Percentiles rank a stretch among this genome's conserved stretches.
Evolutionary conservation across 2,329 filamentous ascomycete species (phyloP).

Genomic region (Sclerotiophoma versabilis): DNA sequence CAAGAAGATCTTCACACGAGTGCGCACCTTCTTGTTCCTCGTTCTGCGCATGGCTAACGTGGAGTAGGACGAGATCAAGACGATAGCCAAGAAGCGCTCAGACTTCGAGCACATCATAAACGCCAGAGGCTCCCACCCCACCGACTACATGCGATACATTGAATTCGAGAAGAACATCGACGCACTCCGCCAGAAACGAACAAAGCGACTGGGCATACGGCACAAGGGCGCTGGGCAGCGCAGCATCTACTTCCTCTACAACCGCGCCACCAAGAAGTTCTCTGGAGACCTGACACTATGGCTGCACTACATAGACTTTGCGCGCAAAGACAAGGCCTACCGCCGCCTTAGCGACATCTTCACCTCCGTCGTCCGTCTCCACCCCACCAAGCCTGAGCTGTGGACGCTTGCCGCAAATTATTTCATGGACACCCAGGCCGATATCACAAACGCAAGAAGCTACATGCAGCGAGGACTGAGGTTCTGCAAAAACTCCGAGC

Average conservation of each 20-base stretch:
- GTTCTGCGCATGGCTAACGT: constrained; percentile 8
- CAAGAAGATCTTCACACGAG: constrained; percentile 88
- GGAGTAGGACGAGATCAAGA: constrained; percentile 80
- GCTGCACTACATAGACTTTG: constrained; percentile 89
- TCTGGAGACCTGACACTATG: constrained; percentile 82
- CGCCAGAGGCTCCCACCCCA: constrained; percentile 72
- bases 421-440: constrained; percentile 77
- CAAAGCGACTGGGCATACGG: constrained; percentile 79
- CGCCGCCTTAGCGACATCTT: constrained; percentile 68
- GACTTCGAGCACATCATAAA: constrained; percentile 93
- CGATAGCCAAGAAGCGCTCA: constrained; percentile 87
- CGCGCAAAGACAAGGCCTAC: constrained; percentile 69
- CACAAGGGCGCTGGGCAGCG: constrained; percentile 75
- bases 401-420: constrained; percentile 86
- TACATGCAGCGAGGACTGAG: constrained; percentile 90
- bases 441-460: constrained; percentile 84
- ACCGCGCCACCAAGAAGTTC: constrained; percentile 84
- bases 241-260: constrained; percentile 87
- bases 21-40: constrained; percentile 46
- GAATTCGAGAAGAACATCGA: constrained; percentile 74
- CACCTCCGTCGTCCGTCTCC: constrained; percentile 77
- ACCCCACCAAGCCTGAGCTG: constrained; percentile 80
- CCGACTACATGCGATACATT: constrained; percentile 85
- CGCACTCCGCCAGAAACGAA: constrained; percentile 79
- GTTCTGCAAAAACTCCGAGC: constrained; percentile 79